phyloP scores from a whole-genome alignment of 768 basidiomycete species.

The Gloeostereum incarnatum region DNA sequence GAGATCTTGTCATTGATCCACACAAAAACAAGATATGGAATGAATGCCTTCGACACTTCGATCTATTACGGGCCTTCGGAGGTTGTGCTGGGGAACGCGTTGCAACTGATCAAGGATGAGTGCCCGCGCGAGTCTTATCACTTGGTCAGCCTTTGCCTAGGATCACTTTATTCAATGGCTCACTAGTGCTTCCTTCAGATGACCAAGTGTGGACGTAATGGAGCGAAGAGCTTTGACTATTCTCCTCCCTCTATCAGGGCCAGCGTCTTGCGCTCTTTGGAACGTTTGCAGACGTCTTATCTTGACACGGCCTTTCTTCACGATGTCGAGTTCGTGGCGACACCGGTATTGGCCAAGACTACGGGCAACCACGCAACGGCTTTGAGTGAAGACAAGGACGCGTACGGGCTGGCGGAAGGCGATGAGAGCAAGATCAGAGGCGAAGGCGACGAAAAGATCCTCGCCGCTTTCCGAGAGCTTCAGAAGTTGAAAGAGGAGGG shows the following conservation, averaged over 20 bases:
- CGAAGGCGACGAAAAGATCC: constrained; percentile 61
- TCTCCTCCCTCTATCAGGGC: constrained; percentile 52
- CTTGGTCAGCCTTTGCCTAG: constrained; percentile 34
- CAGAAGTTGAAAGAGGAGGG: constrained; percentile 66
- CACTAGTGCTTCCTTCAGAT: constrained; percentile 39
- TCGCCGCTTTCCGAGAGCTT: constrained; percentile 60
- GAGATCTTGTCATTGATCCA: too few relatives aligned
- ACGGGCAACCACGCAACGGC: constrained; percentile 52
- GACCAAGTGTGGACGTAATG: constrained; percentile 83
- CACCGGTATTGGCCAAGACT: constrained; percentile 34
- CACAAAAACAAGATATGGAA: constrained; percentile 88
- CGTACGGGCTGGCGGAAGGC: constrained; percentile 57
- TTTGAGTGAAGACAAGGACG: constrained; percentile 38
- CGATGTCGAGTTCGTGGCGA: constrained; percentile 73
- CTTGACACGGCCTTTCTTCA: constrained; percentile 79
- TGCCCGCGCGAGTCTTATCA: constrained; percentile 76
- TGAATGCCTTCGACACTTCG: constrained; percentile 75
- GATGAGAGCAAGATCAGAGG: constrained; percentile 51
- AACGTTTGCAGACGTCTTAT: constrained; percentile 65
- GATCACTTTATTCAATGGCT: neutral
- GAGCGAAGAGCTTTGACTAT: constrained; percentile 63
- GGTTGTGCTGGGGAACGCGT: constrained; percentile 58
- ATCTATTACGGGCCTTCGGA: constrained; percentile 78
- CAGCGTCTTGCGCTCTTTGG: constrained; percentile 57
- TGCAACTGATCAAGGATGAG: constrained; percentile 48